phyloP scores from a whole-genome alignment of 2,329 filamentous ascomycete species.

The Botryotinia calthae region DNA sequence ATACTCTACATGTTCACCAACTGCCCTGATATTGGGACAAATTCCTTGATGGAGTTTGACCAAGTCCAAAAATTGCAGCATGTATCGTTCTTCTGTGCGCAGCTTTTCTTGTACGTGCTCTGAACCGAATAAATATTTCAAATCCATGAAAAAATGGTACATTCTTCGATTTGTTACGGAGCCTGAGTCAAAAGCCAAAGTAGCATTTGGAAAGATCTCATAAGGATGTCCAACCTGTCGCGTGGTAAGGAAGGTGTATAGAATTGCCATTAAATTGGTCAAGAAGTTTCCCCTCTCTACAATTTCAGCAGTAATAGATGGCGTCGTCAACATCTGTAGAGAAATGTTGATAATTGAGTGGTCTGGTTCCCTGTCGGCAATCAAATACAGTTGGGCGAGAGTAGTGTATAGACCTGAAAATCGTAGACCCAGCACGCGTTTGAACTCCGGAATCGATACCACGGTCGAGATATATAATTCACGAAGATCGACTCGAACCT shows the following conservation, averaged over 20 bases:
- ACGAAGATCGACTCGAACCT: conserved; percentile 82
- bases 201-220: conserved; percentile 81
- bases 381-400: conserved; percentile 88
- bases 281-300: conserved; percentile 94
- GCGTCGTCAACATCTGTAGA: conserved; percentile 92
- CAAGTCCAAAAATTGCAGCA: conserved; percentile 91
- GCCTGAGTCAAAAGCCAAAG: conserved; percentile 88
- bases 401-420: conserved; percentile 94
- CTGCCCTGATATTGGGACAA: conserved; percentile 86
- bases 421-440: conserved; percentile 85
- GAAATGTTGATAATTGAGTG: conserved; percentile 98
- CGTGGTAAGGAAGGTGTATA: conserved; percentile 96
- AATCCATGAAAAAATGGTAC: conserved; percentile 96
- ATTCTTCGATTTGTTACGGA: conserved; percentile 93
- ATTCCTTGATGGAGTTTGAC: conserved; percentile 97
- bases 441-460: conserved; percentile 93
- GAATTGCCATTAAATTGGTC: conserved; percentile 89
- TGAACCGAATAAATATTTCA: conserved; percentile 86
- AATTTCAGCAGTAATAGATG: conserved; percentile 93
- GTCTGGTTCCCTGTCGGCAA: conserved; percentile 93
- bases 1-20: conserved; percentile 96
- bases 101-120: conserved; percentile 84
- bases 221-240: conserved; percentile 92
- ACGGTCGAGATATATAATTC: conserved; percentile 96
- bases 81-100: conserved; percentile 78